A percentile compares a stretch with the other conserved stretches of the same genome.
Evolutionary conservation across 2,329 filamentous ascomycete genomes (phyloP).

Genomic region (Neopestalotiopsis clavispora): DNA sequence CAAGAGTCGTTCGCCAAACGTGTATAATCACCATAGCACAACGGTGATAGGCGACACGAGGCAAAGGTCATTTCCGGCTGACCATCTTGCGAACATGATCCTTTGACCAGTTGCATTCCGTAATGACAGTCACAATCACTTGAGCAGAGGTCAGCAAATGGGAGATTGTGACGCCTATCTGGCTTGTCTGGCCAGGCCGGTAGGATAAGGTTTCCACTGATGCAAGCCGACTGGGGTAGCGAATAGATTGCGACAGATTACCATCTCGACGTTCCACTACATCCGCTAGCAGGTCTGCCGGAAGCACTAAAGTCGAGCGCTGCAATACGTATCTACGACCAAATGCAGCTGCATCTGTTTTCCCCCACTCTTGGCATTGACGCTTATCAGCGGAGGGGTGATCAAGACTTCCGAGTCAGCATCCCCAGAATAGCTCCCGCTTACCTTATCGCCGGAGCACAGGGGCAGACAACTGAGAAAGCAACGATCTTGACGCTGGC

Average conservation of each 20-base stretch:
- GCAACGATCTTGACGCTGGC: not conserved
- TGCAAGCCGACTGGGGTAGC: not conserved
- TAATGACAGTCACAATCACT: not conserved
- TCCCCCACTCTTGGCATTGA: not conserved
- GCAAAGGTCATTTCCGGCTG: not conserved
- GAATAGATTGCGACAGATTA: not conserved
- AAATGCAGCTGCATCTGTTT: not conserved
- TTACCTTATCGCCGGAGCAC: not conserved
- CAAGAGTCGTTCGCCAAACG: not conserved
- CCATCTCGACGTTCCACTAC: not conserved
- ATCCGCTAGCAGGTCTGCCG: too few relatives aligned
- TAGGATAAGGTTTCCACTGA: not conserved
- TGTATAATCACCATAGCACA: not conserved
- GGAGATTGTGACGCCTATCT: not conserved
- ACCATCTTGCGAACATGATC: not conserved
- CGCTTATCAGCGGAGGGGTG: conserved; percentile 3
- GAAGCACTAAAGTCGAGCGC: not conserved
- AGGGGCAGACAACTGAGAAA: not conserved
- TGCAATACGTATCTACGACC: not conserved
- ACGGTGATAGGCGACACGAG: too few relatives aligned
- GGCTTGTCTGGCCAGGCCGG: not conserved
- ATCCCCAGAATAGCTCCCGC: not conserved
- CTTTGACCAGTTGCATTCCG: not conserved
- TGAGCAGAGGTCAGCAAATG: not conserved
- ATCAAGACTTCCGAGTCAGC: not conserved